Base-by-base conservation (phyloP, 1,284 basidiomycete genomes). In the Pyrrhoderma lamaoense region DNA sequence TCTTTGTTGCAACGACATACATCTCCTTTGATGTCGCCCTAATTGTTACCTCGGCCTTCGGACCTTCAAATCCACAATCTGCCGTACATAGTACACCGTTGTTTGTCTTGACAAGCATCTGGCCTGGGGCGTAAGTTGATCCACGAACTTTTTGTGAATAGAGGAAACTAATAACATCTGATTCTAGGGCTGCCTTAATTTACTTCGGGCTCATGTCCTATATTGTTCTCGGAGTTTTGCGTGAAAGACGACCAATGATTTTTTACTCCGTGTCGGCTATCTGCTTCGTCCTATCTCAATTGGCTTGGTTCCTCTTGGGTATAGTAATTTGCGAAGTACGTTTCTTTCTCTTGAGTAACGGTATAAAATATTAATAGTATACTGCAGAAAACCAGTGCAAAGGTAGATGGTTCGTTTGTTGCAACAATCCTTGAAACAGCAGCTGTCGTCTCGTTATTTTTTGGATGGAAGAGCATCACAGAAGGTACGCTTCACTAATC, bases 401-500 rank as follows among this genome's bases (percentile, higher is more conserved):
- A 81, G 61, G 66, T 93, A 31, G 91, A 93, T 64, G 87, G 85
- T 8, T 81, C 85, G 1, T 92, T 93, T 64, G 65, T 93, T 9
- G 83, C 87, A 0, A 91, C 89, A 0, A 52, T 88, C 11, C 69
- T 89, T 39, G 87, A 89, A 63, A 87, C 87, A 0, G 80, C 76
- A 0, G 67, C 85, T 0, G 77, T 93, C 0, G 75, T 72, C n/a
- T 70, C 79, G 11, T 58, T 93, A 16, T 91, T 81, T 65, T 63
- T 85, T 14, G 89, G 79, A 21, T 93, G 91, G 91, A 76, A 73
- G 64, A 82, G 82, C 62, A 90, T 90, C 57, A 90, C 87, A 11
- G 88, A 90, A 79, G 82, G 87, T 90, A 55, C 58, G 81, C 70
- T 25, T 31, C n/a, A 18, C 8, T 40, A 13, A 16, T 14, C 39